Base-by-base conservation (phyloP, 73 alveolate genomes). In the Paramecium sexaurelia region DNA sequence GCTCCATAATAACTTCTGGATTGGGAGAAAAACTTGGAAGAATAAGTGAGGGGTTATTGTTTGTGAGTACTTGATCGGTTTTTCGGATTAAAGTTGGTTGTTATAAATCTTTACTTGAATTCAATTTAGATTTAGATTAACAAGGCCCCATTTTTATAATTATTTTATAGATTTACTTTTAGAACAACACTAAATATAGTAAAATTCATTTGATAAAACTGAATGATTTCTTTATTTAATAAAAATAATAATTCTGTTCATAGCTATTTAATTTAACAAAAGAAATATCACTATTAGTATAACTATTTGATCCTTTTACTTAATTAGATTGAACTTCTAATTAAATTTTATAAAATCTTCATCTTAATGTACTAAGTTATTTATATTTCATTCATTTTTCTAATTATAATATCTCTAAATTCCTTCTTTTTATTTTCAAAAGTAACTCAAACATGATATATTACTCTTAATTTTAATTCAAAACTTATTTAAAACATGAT, bases 141-240 rank as follows among this genome's bases (percentile, higher is more conserved):
- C 83, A 61, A 1, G 83, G 83, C 27, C 83, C 83, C 83, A 61
- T 61, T 61, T 61, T 22, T 61, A 61, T 61, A 61, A 61, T 51
- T 51, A 51, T 15, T n/a, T 51, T 51, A 51, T 51, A 51, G 67
- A n/a, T 51, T 51, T 9, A 51, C 32, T 51, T 51, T 51, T 19
- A 51, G 7, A 51, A 51, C 10, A 51, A 51, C 11, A 51, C 67
- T 51, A 51, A 51, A 51, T 15, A 51, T 29, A 61, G 29, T 13
- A 22, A 32, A 29, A 22, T 61, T 61, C 39, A 61, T 32, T 61
- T 61, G 83, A 61, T 61, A 61, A 61, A 61, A 61, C 83, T 15
- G 83, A 61, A 51, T 51, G 22, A 17, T 51, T n/a, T 10, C 22
- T 2, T 51, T 20, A 51, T 51, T 51, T 51, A 35, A 35, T 17